phyloP scores from a whole-genome alignment of 176 grass and related monocot genomes.

The Bonia amplexicaulis region DNA sequence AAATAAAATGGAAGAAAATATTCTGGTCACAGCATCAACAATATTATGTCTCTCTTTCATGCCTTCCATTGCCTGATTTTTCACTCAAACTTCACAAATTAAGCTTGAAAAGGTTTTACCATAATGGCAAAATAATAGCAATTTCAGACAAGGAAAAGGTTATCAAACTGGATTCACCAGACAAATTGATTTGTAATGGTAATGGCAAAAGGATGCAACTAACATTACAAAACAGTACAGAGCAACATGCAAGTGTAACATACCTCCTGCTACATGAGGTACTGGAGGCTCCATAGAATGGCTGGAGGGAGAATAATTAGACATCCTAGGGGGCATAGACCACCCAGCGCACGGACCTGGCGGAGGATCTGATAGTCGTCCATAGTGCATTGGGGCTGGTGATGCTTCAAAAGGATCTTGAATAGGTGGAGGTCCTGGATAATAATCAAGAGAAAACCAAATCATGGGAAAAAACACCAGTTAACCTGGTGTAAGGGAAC shows the following conservation, averaged over 20 bases:
- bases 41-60: neutral
- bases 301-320: constrained; percentile 47
- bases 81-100: neutral
- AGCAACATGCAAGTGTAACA: neutral
- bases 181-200: neutral
- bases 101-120: neutral
- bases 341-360: constrained; percentile 57
- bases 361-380: constrained; percentile 50
- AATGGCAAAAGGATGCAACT: neutral
- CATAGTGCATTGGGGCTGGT: constrained; percentile 49
- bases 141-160: neutral
- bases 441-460: constrained; percentile 28
- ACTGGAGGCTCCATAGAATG: constrained; percentile 53
- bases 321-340: constrained; percentile 48
- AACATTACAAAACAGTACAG: neutral
- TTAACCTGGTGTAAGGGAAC: neutral
- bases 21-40: neutral
- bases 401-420: constrained; percentile 52
- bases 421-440: constrained; percentile 27
- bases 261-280: constrained; percentile 61
- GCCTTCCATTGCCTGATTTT: neutral
- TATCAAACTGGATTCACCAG: neutral
- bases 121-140: neutral
- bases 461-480: neutral
- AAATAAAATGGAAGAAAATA: neutral